phyloP scores from a whole-genome alignment of 257 asterid genomes.

The Solanum stenotomum region DNA sequence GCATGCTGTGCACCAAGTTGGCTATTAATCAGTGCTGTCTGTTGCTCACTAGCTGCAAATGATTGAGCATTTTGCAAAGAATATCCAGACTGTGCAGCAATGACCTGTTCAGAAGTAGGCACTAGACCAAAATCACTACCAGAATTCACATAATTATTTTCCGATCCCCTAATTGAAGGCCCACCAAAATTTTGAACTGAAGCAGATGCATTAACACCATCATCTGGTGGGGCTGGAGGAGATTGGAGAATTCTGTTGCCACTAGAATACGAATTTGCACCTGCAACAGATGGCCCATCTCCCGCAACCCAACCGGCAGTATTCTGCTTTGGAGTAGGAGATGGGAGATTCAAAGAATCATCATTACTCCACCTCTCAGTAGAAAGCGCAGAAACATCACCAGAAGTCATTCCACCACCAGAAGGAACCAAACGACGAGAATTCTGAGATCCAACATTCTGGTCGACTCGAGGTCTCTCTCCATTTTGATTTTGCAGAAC shows the following conservation, averaged over 20 bases:
- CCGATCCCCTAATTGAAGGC: conserved; percentile 12
- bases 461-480: conserved; percentile 27
- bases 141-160: conserved; percentile 5
- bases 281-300: conserved; percentile 20
- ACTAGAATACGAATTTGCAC: conserved; percentile 23
- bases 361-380: conserved; percentile 35
- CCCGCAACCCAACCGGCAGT: conserved; percentile 31
- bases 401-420: conserved; percentile 9
- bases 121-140: conserved; percentile 36
- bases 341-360: conserved; percentile 47
- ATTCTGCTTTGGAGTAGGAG: conserved; percentile 68
- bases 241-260: conserved; percentile 36
- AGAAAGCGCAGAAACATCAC: conserved; percentile 23
- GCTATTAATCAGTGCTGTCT: conserved; percentile 25
- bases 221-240: conserved; percentile 31
- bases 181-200: conserved; percentile 35
- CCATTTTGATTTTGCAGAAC: conserved; percentile 7
- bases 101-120: conserved; percentile 37
- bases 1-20: conserved; percentile 20
- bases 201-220: conserved; percentile 27
- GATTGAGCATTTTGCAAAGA: conserved; percentile 24
- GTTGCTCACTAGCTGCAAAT: conserved; percentile 29
- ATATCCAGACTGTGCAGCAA: conserved; percentile 11
- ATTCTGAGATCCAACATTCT: conserved; percentile 15
- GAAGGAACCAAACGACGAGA: not conserved